Base-by-base conservation (phyloP, 176 grass and related monocot species). In the Olyra latifolia region DNA sequence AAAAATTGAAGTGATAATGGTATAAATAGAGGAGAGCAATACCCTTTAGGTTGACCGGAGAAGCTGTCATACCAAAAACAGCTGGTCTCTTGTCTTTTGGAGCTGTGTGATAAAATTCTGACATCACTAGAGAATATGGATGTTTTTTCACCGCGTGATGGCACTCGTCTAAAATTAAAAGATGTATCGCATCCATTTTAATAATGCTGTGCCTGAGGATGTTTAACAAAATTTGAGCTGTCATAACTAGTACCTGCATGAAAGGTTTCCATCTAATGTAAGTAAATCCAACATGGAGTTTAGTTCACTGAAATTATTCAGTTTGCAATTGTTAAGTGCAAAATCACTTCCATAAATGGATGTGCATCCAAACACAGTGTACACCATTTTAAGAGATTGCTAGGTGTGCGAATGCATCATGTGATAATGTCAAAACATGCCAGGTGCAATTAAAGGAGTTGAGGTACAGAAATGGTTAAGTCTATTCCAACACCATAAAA, bases 141-240 rank as follows among this genome's bases (percentile, higher is more conserved):
- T 99, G 96, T 56, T 99, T 99, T 93, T 99, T 99, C 65, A 99
- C 96, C 86, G 96, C 96, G 89, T 99, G 96, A 88, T 99, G 96
- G 81, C 96, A 99, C 86, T 99, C 96, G 20, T 99, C 96, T 91
- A 99, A 89, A 71, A 99, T 99, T 89, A 99, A 79, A 85, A 99
- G 93, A 93, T 99, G 79, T 80, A 99, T 99, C 41, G 86, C 84
- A 76, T 99, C 96, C 96, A 99, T 99, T 89, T 99, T 99, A 76
- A 99, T 93, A 86, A 99, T 99, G 87, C 96, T 99, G 88, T 99
- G 96, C 66, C 96, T 90, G 75, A 99, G 96, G 86, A 99, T 99
- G 92, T 99, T 99, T 66, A 99, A 89, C 81, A 99, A 93, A 89
- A 99, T 95, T 93, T 99, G 96, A 89, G 96, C 96, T 84, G 96